A percentile compares a stretch with the other conserved stretches of the same genome.
These are phyloP conservation scores for Eucalyptus sp. DNA, from an alignment of 345 rosid genomes.

Conservation along the genomic window DNA sequence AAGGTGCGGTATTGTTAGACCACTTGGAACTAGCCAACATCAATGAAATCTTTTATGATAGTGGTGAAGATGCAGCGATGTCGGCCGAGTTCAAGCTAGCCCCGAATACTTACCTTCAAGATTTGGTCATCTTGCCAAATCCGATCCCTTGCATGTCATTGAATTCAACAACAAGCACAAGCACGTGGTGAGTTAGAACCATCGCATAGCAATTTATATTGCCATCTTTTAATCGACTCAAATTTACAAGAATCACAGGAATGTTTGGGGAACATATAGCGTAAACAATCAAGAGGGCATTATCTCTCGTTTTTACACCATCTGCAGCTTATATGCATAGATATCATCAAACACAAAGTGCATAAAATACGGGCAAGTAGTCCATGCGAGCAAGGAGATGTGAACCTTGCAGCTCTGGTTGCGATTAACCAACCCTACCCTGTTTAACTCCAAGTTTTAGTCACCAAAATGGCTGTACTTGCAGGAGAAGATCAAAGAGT, in stretches of 20 bases:
- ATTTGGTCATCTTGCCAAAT: slow-evolving; percentile 31
- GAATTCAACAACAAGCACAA: slow-evolving; percentile 31
- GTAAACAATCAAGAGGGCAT: not conserved
- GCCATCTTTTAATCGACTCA: not conserved
- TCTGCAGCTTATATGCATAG: too few relatives aligned
- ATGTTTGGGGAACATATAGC: not conserved
- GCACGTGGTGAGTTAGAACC: slow-evolving; percentile 12
- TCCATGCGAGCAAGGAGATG: too few relatives aligned
- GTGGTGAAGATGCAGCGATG: slow-evolving; percentile 23
- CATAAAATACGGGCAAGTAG: too few relatives aligned
- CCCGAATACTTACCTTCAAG: slow-evolving; percentile 32
- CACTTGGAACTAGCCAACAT: slow-evolving; percentile 25
- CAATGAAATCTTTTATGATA: not conserved
- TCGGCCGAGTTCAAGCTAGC: slow-evolving; percentile 51
- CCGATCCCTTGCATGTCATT: slow-evolving; percentile 34
- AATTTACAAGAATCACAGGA: not conserved
- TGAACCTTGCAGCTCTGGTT: too few relatives aligned
- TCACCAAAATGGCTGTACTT: too few relatives aligned
- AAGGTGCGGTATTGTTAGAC: slow-evolving; percentile 42
- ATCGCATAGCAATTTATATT: not conserved
- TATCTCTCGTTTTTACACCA: too few relatives aligned
- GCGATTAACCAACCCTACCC: too few relatives aligned
- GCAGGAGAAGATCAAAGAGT: too few relatives aligned
- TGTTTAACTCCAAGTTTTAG: too few relatives aligned
- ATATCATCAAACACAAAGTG: too few relatives aligned